A percentile compares a stretch with the other conserved stretches of the same genome.
Evolutionary conservation across 2,329 filamentous ascomycete species (phyloP).

Genomic region (Curvularia lunata): DNA sequence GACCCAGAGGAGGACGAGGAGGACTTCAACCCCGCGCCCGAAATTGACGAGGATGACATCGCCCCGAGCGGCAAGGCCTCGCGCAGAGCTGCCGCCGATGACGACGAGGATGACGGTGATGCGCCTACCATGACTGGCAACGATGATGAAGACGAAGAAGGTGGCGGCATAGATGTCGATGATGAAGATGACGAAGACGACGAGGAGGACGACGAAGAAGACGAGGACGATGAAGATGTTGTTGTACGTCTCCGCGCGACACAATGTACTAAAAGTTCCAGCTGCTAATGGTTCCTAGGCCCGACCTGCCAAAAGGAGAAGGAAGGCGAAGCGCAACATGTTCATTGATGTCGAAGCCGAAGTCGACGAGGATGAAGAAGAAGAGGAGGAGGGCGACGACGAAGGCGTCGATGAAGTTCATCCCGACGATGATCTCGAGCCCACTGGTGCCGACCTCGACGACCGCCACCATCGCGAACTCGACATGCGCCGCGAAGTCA

Average conservation of each 20-base stretch:
- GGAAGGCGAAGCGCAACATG: slow-evolving; percentile 75
- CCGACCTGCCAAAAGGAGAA: slow-evolving; percentile 79
- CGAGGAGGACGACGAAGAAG: slow-evolving; percentile 62
- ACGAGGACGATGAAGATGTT: slow-evolving; percentile 66
- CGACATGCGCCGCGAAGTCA: slow-evolving; percentile 86
- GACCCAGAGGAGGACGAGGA: slow-evolving; percentile 67
- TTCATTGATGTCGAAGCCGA: slow-evolving; percentile 99
- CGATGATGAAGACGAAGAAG: slow-evolving; percentile 58
- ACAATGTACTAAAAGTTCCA: slow-evolving; percentile 1
- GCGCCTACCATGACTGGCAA: slow-evolving; percentile 44
- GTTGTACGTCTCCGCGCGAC: slow-evolving; percentile 28
- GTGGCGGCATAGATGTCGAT: slow-evolving; percentile 59
- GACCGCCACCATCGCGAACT: slow-evolving; percentile 93
- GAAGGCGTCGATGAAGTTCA: slow-evolving; percentile 89
- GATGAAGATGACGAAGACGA: slow-evolving; percentile 66
- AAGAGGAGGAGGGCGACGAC: slow-evolving; percentile 81
- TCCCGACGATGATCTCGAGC: slow-evolving; percentile 84
- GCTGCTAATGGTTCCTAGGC: slow-evolving; percentile 54
- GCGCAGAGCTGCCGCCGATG: slow-evolving; percentile 44
- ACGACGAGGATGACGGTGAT: slow-evolving; percentile 48
- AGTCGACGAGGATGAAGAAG: slow-evolving; percentile 86
- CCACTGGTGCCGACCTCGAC: slow-evolving; percentile 78
- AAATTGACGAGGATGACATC: slow-evolving; percentile 67
- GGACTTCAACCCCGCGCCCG: slow-evolving; percentile 85
- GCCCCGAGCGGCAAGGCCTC: slow-evolving; percentile 25